Evolutionary conservation across 345 rosid genomes (phyloP), one percentile per base, ranked within the genome.

Genomic region (Populus davidiana): DNA sequence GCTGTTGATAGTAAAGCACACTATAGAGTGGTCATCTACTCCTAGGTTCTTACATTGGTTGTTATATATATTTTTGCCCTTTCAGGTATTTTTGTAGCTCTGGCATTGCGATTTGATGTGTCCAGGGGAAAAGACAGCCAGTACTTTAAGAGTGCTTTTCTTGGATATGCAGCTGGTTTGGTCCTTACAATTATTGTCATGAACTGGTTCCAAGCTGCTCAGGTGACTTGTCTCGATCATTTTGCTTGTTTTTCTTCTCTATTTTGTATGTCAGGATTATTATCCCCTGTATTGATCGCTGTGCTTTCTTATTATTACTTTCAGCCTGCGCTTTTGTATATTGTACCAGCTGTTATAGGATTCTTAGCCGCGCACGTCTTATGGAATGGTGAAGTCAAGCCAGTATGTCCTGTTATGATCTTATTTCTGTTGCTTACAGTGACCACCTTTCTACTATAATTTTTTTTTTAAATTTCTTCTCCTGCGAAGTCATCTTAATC

Each of bases 151-250:
- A 96, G 99, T 86, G 98, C 99, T 16, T 94, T 94, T 80, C 69
- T 92, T 21, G 99, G 99, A 67, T 96, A 96, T 74, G 43, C 83
- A 5, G 86, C 79, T 73, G 99, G 99, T 36, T 62, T 96, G 65
- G 81, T 96, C 70, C 95, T 92, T 62, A 96, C 99, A 20, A 96
- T 94, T 70, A 61, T 90, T 66, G 98, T 94, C 78, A 96, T 96
- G 99, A 96, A 96, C 90, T 96, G 98, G 99, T 94, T 96, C 80
- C 98, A 96, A 86, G 98, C 99, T 64, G 98, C 99, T 23, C 99
- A 96, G 97, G 99, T 90, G 65, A 80, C 74, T 74, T n/a, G 31
- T 7, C 63, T 72, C 27, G 18, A 43, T 54, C 14, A 2, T 29
- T 16, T 12, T 41, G 41, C 49, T 54, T 50, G 21, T 61, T 54